These are phyloP conservation scores for Trichophaea hybrida DNA, from an alignment of 2,329 filamentous ascomycete species.

Conservation along the genomic window DNA sequence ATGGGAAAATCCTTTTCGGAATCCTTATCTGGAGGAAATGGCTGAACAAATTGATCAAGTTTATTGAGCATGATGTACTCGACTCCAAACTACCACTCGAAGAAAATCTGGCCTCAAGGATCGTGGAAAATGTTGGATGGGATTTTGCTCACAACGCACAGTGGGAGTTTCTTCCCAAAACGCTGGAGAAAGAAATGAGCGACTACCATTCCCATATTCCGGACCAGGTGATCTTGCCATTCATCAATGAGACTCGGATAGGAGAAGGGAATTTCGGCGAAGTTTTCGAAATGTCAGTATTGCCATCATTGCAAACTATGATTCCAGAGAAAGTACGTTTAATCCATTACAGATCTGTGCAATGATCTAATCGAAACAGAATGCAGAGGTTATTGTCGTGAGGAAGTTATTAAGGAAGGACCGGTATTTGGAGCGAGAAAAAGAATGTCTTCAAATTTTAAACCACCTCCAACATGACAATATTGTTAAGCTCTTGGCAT, in stretches of 20 bases:
- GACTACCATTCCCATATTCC: neutral
- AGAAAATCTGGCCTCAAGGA: neutral
- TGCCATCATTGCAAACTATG: neutral
- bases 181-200: neutral
- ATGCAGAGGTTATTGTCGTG: neutral
- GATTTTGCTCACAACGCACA: neutral
- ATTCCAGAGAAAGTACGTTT: neutral
- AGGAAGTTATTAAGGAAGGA: neutral
- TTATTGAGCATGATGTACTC: neutral
- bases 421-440: too few species aligned
- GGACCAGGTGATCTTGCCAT: neutral
- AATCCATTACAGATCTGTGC: neutral
- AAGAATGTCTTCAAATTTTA: slow-evolving; percentile 11
- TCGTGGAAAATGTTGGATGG: neutral
- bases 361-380: neutral
- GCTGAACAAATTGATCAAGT: neutral
- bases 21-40: neutral
- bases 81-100: neutral
- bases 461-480: slow-evolving; percentile 19
- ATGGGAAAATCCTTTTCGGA: neutral
- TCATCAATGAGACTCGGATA: neutral
- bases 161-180: neutral
- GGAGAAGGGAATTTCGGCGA: neutral
- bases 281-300: neutral
- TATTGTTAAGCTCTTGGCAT: slow-evolving; percentile 19